Base-by-base conservation (phyloP, 2,329 filamentous ascomycete genomes). In the Fusarium metavorans region DNA sequence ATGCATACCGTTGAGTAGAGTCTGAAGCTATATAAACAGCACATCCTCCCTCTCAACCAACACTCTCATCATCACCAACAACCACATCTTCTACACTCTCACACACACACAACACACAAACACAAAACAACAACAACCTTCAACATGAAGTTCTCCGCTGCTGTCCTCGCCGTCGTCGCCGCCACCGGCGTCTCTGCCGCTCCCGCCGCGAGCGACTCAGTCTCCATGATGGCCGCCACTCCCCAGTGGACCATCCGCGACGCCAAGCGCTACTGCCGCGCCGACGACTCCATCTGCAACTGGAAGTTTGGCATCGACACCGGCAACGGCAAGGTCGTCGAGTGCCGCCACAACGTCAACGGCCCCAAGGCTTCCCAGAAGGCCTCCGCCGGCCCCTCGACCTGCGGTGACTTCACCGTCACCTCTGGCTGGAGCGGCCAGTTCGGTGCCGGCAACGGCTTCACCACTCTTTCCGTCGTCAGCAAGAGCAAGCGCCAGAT, bases 371-470 rank as follows among this genome's bases (percentile, higher is more conserved):
- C 84, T 73, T 82, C 82, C 64, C 79, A 76, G 66, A 75, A 79
- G 67, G 75, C 78, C 62, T 80, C 82, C 78, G 84, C 83, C 57
- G 84, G 83, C 20, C 82, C 85, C 52, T 73, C 79, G 67, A 82
- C 73, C 59, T 90, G 87, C 82, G 88, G 88, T 43, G 77, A 77
- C 67, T 90, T 84, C 83, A 87, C 84, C 71, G 76, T 90, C 77
- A 87, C 86, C 60, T 86, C 85, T 3, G 86, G 87, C 82, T 90
- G 88, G 88, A 88, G 85, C 79, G 88, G 84, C 78, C 85, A 89
- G 76, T 90, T 90, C 73, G 89, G 88, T 59, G 67, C 81, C 14
- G 85, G 80, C 71, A 82, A 86, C 30, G 88, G 87, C 73, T 90
- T 90, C 83, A 90, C 88, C 27, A 88, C 86, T 25, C 81, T 90